These are phyloP conservation scores for Picochlorum sp. DNA, from an alignment of 139 green algal genomes.

Conservation along the genomic window DNA sequence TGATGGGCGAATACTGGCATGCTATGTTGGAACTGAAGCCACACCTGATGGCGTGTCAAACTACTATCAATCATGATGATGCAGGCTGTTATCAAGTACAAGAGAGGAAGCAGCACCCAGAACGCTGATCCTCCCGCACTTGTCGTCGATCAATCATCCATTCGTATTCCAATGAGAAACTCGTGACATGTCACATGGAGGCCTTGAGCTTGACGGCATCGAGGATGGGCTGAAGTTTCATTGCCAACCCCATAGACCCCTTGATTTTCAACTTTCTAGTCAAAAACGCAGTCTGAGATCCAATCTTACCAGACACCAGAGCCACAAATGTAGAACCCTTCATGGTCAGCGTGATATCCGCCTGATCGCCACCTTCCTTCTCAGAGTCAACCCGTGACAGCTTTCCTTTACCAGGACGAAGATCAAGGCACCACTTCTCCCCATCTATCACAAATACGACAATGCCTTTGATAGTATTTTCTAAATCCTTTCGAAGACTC, in stretches of 20 bases:
- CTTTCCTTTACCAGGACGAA: slow-evolving; percentile 38
- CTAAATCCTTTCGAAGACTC: slow-evolving; percentile 31
- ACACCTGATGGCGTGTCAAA: too few relatives aligned
- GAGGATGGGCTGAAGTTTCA: slow-evolving; percentile 79
- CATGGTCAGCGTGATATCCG: slow-evolving; percentile 72
- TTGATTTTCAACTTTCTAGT: slow-evolving; percentile 82
- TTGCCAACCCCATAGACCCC: slow-evolving; percentile 71
- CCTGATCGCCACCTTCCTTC: slow-evolving; percentile 9
- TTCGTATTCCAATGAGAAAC: not conserved
- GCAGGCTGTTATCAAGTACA: too few relatives aligned
- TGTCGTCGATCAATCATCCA: too few relatives aligned
- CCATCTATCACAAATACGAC: slow-evolving; percentile 78
- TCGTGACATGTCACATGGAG: not conserved
- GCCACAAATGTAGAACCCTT: slow-evolving; percentile 42
- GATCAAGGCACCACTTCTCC: slow-evolving; percentile 62
- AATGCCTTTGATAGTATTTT: slow-evolving; percentile 59
- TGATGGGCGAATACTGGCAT: too few relatives aligned
- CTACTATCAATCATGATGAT: too few relatives aligned
- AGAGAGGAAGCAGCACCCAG: too few relatives aligned
- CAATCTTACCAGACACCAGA: slow-evolving; percentile 70
- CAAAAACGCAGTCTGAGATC: slow-evolving; percentile 78
- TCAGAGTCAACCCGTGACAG: slow-evolving; percentile 29
- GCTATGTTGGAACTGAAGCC: too few relatives aligned
- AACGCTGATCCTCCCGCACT: too few relatives aligned
- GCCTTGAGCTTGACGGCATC: not conserved